Percentiles rank a stretch among this genome's conserved stretches.
These are phyloP conservation scores for Penicillium mononematosum DNA, from an alignment of 495 filamentous ascomycete genomes.

Conservation along the genomic window DNA sequence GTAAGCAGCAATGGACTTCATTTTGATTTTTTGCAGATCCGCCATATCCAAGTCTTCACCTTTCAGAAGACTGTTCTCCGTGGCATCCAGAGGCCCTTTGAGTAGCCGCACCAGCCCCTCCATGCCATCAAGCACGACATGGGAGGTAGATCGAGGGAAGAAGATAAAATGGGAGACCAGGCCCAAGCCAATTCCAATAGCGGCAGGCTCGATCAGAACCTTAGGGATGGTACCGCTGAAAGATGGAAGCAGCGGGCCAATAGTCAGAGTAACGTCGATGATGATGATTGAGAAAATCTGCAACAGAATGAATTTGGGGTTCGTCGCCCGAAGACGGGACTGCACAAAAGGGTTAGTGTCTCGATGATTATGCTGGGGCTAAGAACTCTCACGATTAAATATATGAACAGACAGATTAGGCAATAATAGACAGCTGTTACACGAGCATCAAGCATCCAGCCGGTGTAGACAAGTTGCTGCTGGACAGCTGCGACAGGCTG, in stretches of 20 bases:
- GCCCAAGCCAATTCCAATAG: constrained; percentile 40
- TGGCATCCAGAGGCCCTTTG: constrained; percentile 32
- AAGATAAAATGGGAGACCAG: constrained; percentile 39
- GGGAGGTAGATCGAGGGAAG: constrained; percentile 43
- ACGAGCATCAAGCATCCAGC: constrained; percentile 44
- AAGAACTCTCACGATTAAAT: constrained; percentile 30
- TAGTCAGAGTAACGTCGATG: constrained; percentile 36
- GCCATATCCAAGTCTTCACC: constrained; percentile 15
- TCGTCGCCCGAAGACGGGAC: constrained; percentile 40
- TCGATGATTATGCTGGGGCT: neutral
- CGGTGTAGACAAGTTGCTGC: constrained; percentile 33
- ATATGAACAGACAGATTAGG: constrained; percentile 38
- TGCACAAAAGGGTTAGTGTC: constrained; percentile 7
- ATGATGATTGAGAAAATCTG: constrained; percentile 43
- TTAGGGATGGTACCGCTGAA: constrained; percentile 42
- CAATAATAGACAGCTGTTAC: constrained; percentile 38
- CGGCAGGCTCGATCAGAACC: constrained; percentile 36
- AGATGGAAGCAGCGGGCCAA: constrained; percentile 35
- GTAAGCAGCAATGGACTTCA: constrained; percentile 20
- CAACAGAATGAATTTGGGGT: constrained; percentile 36
- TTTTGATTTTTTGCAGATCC: constrained; percentile 21
- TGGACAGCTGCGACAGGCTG: constrained; percentile 21
- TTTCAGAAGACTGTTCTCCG: constrained; percentile 18
- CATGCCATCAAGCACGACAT: constrained; percentile 34
- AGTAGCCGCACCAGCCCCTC: constrained; percentile 33